These are phyloP conservation scores for Blastocystis sp. DNA, from an alignment of 352 stramenopile genomes.

Conservation along the genomic window DNA sequence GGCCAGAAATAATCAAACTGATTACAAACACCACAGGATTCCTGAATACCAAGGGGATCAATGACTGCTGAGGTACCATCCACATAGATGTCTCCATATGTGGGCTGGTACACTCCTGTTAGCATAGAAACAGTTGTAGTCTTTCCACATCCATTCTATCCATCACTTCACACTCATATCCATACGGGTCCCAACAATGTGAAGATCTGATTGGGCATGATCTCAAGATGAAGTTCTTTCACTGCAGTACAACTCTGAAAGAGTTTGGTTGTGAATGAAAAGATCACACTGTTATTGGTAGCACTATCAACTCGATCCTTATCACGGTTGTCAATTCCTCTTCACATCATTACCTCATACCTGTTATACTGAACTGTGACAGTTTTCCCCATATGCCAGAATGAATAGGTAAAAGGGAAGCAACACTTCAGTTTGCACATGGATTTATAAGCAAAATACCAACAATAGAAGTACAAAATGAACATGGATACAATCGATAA, in stretches of 20 bases:
- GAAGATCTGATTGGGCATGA: conserved; percentile 34
- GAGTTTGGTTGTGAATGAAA: conserved; percentile 11
- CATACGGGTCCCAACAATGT: background rate
- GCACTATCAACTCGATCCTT: background rate
- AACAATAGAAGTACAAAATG: background rate
- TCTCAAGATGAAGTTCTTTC: conserved; percentile 35
- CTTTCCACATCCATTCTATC: conserved; percentile 61
- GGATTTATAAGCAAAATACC: conserved; percentile 15
- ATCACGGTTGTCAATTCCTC: background rate
- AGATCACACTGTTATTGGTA: background rate
- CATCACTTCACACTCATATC: background rate
- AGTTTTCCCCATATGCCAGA: background rate
- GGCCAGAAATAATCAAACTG: conserved; percentile 58
- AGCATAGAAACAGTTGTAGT: conserved; percentile 59
- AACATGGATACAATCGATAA: background rate
- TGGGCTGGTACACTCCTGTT: conserved; percentile 39
- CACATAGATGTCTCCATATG: conserved; percentile 61
- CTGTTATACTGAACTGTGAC: background rate
- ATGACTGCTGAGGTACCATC: background rate
- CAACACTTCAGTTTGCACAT: background rate
- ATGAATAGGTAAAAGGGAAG: background rate
- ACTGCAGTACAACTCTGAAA: conserved; percentile 19
- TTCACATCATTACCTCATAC: background rate
- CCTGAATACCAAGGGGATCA: background rate
- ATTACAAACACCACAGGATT: conserved; percentile 38